Conservation (phyloP, 2,329 filamentous ascomycete genomes). For the Neopestalotiopsis rosae region DNA sequence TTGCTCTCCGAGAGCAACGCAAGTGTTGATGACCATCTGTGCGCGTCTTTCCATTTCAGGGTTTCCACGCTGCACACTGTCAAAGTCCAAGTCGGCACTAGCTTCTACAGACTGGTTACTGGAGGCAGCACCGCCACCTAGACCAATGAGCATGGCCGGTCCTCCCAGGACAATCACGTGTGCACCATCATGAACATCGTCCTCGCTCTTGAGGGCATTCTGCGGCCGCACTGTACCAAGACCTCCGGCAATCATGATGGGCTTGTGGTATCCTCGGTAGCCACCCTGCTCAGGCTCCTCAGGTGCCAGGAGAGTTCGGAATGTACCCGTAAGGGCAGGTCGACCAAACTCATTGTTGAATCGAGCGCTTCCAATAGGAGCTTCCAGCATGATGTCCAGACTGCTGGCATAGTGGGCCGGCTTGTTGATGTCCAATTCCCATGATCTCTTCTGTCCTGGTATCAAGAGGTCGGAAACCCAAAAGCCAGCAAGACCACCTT, state of each 20-base stretch:
- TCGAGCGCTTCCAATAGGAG: slow-evolving; percentile 89
- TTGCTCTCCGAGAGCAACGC: slow-evolving; percentile 79
- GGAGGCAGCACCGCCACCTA: slow-evolving; percentile 93
- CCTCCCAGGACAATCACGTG: slow-evolving; percentile 87
- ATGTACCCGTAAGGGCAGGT: slow-evolving; percentile 86
- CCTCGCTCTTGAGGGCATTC: slow-evolving; percentile 84
- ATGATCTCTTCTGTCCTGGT: slow-evolving; percentile 80
- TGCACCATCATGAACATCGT: slow-evolving; percentile 83
- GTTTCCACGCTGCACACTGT: slow-evolving; percentile 95
- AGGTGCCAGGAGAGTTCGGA: slow-evolving; percentile 84
- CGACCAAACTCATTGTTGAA: slow-evolving; percentile 97
- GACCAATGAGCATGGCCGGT: slow-evolving; percentile 95
- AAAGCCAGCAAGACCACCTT: slow-evolving; percentile 90
- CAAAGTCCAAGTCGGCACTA: slow-evolving; percentile 92
- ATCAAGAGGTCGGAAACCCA: slow-evolving; percentile 95
- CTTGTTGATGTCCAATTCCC: slow-evolving; percentile 90
- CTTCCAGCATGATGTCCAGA: slow-evolving; percentile 97
- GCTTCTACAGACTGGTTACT: slow-evolving; percentile 87
- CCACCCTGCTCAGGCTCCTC: slow-evolving; percentile 51
- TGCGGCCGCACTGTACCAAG: slow-evolving; percentile 90
- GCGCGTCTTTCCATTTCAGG: slow-evolving; percentile 94
- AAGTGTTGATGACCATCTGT: slow-evolving; percentile 98
- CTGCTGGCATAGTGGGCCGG: slow-evolving; percentile 92
- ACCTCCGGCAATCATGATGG: slow-evolving; percentile 85
- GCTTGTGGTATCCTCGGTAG: slow-evolving; percentile 93